phyloP scores from a whole-genome alignment of 2,329 filamentous ascomycete genomes.

The Geosmithia flava region DNA sequence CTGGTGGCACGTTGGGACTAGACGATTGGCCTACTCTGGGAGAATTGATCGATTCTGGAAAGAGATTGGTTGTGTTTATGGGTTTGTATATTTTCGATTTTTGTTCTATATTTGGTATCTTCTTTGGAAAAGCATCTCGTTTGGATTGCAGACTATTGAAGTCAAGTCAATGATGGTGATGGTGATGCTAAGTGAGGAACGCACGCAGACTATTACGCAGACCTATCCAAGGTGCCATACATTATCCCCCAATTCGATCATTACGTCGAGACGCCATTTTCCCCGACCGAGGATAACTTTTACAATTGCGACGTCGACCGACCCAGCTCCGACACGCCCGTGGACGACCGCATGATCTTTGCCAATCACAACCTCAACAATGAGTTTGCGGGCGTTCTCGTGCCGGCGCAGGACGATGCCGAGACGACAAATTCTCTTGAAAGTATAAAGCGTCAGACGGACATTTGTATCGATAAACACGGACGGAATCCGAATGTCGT shows the following conservation, averaged over 20 bases:
- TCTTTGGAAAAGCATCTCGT: too few species aligned
- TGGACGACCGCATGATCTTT: constrained; percentile 10
- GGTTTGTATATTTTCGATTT: constrained; percentile 19
- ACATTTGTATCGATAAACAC: constrained; percentile 10
- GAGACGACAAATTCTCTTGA: constrained; percentile 20
- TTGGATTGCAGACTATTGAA: too few species aligned
- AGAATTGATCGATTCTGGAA: constrained; percentile 45
- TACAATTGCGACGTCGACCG: constrained; percentile 51
- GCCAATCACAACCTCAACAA: constrained; percentile 9
- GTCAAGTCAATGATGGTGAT: too few species aligned
- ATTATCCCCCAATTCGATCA: constrained; percentile 47
- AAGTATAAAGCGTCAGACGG: constrained; percentile 12
- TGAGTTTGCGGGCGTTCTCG: constrained; percentile 12
- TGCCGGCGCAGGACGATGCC: constrained; percentile 18
- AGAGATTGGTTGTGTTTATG: constrained; percentile 54
- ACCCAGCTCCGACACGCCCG: constrained; percentile 25
- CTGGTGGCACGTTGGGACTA: constrained; percentile 21
- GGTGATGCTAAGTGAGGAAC: neutral
- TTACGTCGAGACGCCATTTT: constrained; percentile 58
- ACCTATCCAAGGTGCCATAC: constrained; percentile 34
- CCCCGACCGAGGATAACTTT: constrained; percentile 42
- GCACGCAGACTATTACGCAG: constrained; percentile 14
- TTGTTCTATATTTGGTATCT: too few species aligned
- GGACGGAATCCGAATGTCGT: constrained; percentile 12
- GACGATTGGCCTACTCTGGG: constrained; percentile 55